phyloP scores from a whole-genome alignment of 352 stramenopile genomes.

The Phytophthora pinifolia region DNA sequence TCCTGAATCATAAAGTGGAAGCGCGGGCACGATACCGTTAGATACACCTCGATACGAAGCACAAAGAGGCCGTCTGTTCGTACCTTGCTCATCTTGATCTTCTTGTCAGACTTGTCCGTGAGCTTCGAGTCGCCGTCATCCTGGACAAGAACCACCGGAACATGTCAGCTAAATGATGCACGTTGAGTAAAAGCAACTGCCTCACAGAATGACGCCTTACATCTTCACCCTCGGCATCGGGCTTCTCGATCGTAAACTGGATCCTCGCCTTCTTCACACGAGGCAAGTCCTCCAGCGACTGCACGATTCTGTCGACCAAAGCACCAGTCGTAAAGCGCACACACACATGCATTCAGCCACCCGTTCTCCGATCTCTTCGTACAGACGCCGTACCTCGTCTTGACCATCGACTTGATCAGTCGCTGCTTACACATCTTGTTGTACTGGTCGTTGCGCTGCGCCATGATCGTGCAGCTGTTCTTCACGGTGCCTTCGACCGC shows the following conservation, averaged over 20 bases:
- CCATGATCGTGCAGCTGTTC: constrained; percentile 86
- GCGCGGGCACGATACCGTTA: constrained; percentile 4
- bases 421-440: constrained; percentile 84
- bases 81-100: constrained; percentile 91
- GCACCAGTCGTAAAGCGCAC: neutral
- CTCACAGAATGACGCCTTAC: constrained; percentile 26
- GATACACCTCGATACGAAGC: neutral
- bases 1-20: constrained; percentile 44
- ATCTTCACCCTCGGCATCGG: constrained; percentile 64
- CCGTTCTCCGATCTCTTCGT: neutral
- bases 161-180: neutral
- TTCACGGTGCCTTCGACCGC: constrained; percentile 86
- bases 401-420: constrained; percentile 87
- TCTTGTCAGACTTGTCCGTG: constrained; percentile 76
- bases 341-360: no score
- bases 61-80: neutral
- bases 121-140: constrained; percentile 58
- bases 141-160: constrained; percentile 14
- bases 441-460: constrained; percentile 83
- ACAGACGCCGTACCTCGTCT: constrained; percentile 45
- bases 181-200: neutral
- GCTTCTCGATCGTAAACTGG: constrained; percentile 85
- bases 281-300: constrained; percentile 70
- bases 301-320: constrained; percentile 52
- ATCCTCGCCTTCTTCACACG: constrained; percentile 81